phyloP scores from a whole-genome alignment of 1,139 yeast species.

The Lodderomyces margitis region DNA sequence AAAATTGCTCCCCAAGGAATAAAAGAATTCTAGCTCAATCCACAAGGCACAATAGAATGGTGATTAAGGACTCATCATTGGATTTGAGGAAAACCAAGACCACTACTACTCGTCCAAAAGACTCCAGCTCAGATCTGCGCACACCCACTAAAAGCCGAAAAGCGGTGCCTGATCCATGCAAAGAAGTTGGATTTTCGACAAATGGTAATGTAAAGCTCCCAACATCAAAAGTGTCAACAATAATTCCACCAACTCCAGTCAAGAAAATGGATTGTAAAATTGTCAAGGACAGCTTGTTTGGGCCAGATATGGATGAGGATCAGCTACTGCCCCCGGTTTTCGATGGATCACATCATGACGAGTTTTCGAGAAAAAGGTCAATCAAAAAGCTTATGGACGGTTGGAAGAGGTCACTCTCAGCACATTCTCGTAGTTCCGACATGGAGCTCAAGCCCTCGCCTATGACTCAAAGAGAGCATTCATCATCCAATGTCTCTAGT shows the following conservation, averaged over 20 bases:
- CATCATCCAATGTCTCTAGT: neutral
- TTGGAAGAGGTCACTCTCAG: slow-evolving; percentile 33
- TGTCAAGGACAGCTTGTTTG: slow-evolving; percentile 7
- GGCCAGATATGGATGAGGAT: neutral
- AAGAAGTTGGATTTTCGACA: slow-evolving; percentile 42
- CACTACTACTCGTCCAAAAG: slow-evolving; percentile 2
- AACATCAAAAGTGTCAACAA: slow-evolving; percentile 40
- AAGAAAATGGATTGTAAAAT: slow-evolving; percentile 50
- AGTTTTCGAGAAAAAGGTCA: slow-evolving; percentile 33
- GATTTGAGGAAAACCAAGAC: slow-evolving; percentile 34
- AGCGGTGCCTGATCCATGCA: neutral
- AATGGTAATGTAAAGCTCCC: slow-evolving; percentile 52
- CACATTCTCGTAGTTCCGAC: slow-evolving; percentile 5
- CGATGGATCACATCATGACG: slow-evolving; percentile 11
- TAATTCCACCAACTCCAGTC: slow-evolving; percentile 68
- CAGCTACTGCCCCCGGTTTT: slow-evolving; percentile 11
- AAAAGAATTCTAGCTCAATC: slow-evolving; percentile 7
- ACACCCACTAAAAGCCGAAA: slow-evolving; percentile 23
- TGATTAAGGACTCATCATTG: slow-evolving; percentile 41
- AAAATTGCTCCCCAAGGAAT: slow-evolving; percentile 7
- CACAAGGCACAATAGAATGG: slow-evolving; percentile 37
- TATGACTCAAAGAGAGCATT: neutral
- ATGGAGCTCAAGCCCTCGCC: slow-evolving; percentile 2
- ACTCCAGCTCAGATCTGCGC: slow-evolving; percentile 9
- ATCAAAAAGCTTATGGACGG: slow-evolving; percentile 41